Conservation (phyloP, 73 alveolate genomes). For the Tetrahymena thermophila region DNA sequence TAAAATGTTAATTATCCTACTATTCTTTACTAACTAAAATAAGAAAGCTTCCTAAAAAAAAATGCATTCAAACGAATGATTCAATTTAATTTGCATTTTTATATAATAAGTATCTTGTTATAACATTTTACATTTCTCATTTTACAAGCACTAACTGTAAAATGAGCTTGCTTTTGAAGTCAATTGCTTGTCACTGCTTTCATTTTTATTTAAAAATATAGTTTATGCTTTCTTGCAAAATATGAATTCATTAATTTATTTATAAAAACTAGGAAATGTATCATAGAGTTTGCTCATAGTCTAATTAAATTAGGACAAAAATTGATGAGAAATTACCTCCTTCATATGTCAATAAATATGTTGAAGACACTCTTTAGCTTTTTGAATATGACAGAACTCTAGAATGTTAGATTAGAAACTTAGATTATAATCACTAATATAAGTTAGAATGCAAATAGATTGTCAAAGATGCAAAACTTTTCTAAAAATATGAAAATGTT, state of each 20-base stretch:
- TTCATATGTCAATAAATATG: background rate
- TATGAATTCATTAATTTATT: background rate
- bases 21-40: background rate
- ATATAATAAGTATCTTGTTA: no score
- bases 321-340: background rate
- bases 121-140: no score
- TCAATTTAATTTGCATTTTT: no score
- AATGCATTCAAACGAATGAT: no score
- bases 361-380: background rate
- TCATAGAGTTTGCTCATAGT: background rate
- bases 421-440: background rate
- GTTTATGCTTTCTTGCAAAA: background rate
- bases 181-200: no score
- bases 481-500: background rate
- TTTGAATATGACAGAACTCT: background rate
- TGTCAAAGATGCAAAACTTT: background rate
- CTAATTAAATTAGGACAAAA: background rate
- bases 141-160: no score
- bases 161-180: no score
- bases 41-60: no score
- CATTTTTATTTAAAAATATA: no score
- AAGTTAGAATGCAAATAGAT: background rate
- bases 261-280: background rate
- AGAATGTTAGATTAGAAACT: background rate
- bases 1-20: background rate